Conservation (phyloP, 2,329 filamentous ascomycete species). For the Colletotrichum eleusines region DNA sequence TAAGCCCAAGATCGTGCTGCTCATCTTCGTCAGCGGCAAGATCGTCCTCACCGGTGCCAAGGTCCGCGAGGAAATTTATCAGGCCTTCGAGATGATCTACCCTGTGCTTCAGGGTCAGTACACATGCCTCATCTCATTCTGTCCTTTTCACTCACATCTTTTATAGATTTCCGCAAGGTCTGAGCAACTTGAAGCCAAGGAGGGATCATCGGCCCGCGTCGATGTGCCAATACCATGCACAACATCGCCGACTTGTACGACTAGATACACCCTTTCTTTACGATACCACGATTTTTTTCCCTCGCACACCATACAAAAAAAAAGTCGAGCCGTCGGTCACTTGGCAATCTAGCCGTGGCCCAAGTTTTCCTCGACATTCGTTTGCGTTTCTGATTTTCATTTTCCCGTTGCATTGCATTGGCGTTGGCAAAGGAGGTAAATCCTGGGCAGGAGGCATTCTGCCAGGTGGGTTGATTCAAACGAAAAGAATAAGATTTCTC, state of each 20-base stretch:
- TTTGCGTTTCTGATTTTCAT: slow-evolving; percentile 50
- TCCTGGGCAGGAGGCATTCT: slow-evolving; percentile 39
- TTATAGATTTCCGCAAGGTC: slow-evolving; percentile 70
- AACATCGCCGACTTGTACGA: slow-evolving; percentile 53
- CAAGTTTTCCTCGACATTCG: slow-evolving; percentile 18
- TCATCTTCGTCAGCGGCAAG: slow-evolving; percentile 98
- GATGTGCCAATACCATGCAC: slow-evolving; percentile 42
- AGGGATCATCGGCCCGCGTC: slow-evolving; percentile 27
- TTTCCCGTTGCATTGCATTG: slow-evolving; percentile 66
- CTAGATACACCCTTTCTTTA: slow-evolving; percentile 53
- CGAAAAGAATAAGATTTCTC: slow-evolving; percentile 54
- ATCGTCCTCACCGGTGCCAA: slow-evolving; percentile 98
- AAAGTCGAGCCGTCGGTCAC: slow-evolving; percentile 26
- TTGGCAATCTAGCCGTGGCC: slow-evolving; percentile 19
- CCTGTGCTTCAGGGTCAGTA: slow-evolving; percentile 86
- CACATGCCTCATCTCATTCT: slow-evolving; percentile 38
- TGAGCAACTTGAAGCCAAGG: slow-evolving; percentile 48
- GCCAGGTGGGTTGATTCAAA: slow-evolving; percentile 49
- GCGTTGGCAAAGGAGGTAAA: slow-evolving; percentile 60
- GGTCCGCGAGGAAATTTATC: slow-evolving; percentile 97
- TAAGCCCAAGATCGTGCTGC: slow-evolving; percentile 97
- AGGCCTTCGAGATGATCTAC: slow-evolving; percentile 97
- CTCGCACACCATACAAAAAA: slow-evolving; percentile 37
- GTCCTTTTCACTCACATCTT: slow-evolving; percentile 14
- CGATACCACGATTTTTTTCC: slow-evolving; percentile 61